These are phyloP conservation scores for Rusavskia elegans DNA, from an alignment of 495 filamentous ascomycete species.

Conservation along the genomic window DNA sequence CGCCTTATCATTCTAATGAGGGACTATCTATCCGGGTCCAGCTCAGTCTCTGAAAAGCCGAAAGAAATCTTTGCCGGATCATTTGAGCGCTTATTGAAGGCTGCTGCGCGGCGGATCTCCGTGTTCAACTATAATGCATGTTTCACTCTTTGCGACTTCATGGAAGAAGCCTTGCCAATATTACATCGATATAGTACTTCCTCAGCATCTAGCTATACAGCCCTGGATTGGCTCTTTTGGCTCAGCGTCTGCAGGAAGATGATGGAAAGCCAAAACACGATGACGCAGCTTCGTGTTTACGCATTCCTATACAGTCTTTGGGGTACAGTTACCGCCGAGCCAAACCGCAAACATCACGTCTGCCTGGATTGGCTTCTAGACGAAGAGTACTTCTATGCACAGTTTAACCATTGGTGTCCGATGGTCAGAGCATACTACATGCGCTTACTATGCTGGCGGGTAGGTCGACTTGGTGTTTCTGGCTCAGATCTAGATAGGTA, in stretches of 20 bases:
- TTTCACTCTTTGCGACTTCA: conserved; percentile 81
- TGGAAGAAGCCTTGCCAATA: conserved; percentile 61
- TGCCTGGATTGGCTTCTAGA: conserved; percentile 72
- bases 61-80: conserved; percentile 63
- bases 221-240: conserved; percentile 82
- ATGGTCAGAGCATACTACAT: conserved; percentile 97
- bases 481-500: conserved; percentile 54
- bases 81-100: conserved; percentile 58
- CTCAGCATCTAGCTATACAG: conserved; percentile 19
- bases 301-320: conserved; percentile 75
- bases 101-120: conserved; percentile 58
- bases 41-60: conserved; percentile 34
- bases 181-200: conserved; percentile 39
- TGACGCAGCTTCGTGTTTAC: conserved; percentile 81
- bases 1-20: conserved; percentile 73
- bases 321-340: conserved; percentile 53
- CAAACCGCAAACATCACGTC: conserved; percentile 50
- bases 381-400: conserved; percentile 59
- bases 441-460: conserved; percentile 82
- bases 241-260: conserved; percentile 68
- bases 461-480: conserved; percentile 62
- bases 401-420: conserved; percentile 96
- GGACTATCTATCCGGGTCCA: conserved; percentile 66
- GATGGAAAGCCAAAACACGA: conserved; percentile 76
- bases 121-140: conserved; percentile 79